Evolutionary conservation across 495 filamentous ascomycete species (phyloP), one percentile per base, ranked within the genome.

Genomic region (Podospora sp.): DNA sequence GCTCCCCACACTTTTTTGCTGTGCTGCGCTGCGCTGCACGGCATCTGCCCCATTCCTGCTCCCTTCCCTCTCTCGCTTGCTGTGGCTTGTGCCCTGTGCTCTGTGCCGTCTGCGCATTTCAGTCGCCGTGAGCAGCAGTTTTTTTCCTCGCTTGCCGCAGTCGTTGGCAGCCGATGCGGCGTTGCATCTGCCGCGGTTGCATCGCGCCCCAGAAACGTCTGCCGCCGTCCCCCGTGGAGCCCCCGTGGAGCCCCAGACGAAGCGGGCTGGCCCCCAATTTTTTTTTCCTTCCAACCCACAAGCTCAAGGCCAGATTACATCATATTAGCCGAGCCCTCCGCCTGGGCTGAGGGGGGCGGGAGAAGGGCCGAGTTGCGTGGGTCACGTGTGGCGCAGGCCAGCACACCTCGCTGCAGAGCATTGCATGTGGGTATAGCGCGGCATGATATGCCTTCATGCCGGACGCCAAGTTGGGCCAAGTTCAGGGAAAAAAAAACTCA

Each of bases 371-470:
- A 46, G 40, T 33, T 8, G 16, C 14, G 40, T 2, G 9, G 40
- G 40, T 46, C 40, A 46, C 40, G 40, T 46, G 40, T 4, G 4
- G 29, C 29, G 29, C 4, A 8, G 29, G 4, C 4, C 29, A 33
- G 29, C 29, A 33, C 29, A 33, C 29, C n/a, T n/a, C 33, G 33
- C 6, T 36, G 33, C 6, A 6, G 12, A 36, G 33, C 33, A 36
- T 12, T 12, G 12, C 9, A n/a, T 14, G 40, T 11, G 40, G 40
- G 40, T 46, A 46, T 46, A 46, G 40, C 40, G 16, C 40, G 40
- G 40, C 40, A 46, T 46, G 40, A 46, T 46, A 46, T 46, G 40
- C 40, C 40, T 46, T 46, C 40, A 46, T 46, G 40, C 40, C 40
- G 40, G 40, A 18, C 16, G 40, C 40, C 40, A 46, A 46, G 40